Evolutionary conservation across 306 rosid species (phyloP).

Genomic region (Rosa lucieae): DNA sequence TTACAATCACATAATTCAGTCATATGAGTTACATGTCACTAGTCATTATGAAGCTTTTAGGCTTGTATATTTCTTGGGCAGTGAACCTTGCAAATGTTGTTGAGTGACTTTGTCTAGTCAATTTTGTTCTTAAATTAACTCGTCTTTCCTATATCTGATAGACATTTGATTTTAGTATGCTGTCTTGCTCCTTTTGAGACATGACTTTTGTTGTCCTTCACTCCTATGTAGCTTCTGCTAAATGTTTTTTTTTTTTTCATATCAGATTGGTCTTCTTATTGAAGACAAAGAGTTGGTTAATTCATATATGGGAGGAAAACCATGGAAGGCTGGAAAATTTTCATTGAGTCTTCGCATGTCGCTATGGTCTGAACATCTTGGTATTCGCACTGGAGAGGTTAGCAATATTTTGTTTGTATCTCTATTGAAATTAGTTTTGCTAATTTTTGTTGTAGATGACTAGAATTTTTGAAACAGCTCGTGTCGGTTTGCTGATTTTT

Average conservation of each 20-base stretch:
- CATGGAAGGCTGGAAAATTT: slow-evolving; percentile 92
- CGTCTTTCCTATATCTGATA: too few species aligned
- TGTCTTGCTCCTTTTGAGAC: background rate
- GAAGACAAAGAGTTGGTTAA: slow-evolving; percentile 76
- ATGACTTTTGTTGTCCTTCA: background rate
- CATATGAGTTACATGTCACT: background rate
- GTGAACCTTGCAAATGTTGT: background rate
- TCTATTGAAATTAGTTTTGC: slow-evolving; percentile 16
- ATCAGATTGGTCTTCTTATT: slow-evolving; percentile 77
- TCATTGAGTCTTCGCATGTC: slow-evolving; percentile 79
- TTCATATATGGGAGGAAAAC: slow-evolving; percentile 88
- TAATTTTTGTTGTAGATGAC: slow-evolving; percentile 24
- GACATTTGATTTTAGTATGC: background rate
- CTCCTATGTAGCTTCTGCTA: slow-evolving; percentile 13
- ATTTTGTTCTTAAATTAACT: background rate
- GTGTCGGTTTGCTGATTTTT: slow-evolving; percentile 26
- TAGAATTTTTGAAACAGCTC: background rate
- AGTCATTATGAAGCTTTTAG: background rate
- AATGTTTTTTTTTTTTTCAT: slow-evolving; percentile 23
- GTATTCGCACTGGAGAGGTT: slow-evolving; percentile 77
- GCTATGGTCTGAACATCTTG: slow-evolving; percentile 97
- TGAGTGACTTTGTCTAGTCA: background rate
- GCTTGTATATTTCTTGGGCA: background rate
- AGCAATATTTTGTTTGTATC: slow-evolving; percentile 7
- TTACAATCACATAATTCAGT: background rate